Base-by-base conservation (phyloP, 345 rosid genomes). In the Alliaria petiolata region DNA sequence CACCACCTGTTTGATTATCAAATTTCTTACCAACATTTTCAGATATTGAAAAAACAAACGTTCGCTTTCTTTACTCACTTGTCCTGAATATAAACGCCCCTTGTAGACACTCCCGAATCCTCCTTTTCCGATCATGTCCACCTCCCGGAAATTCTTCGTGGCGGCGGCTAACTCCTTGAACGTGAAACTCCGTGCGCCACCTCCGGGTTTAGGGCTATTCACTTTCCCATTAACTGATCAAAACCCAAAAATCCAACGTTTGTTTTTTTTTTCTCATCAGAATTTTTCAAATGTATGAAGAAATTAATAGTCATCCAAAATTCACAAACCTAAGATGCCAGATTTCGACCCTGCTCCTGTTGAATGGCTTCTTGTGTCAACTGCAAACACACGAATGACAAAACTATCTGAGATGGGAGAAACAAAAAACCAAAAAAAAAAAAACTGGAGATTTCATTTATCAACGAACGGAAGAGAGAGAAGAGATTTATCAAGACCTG, bases 91-190 rank as follows among this genome's bases (percentile, higher is more conserved):
- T 69, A 93, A 74, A 57, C 91, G 85, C 30, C 98, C 98, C 51
- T 85, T 93, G 62, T 62, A 93, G 63, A 93, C 98, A 85, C 83
- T 82, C 17, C 98, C 98, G n/a, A 93, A 93, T 15, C 98, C 98
- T 60, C 98, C 98, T 80, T 87, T 96, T 1, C 97, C 98, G 22
- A 93, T 78, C 83, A 89, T 80, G 83, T 93, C 82, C 36, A 30
- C 65, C 51, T 87, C 98, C 56, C 80, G 80, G 45, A 93, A 93
- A 81, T 90, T 90, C 69, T 71, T 69, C 0, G 97, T 89, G 0
- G 98, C 98, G 0, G 76, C 64, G 0, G 97, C 92, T 10, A 93
- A 85, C 50, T 93, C 97, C 34, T 79, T 76, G 63, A 93, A 93
- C 8, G 98, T 89, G 82, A 93, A 86, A 78, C 97, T 89, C 16